A percentile compares a stretch with the other conserved stretches of the same genome.
These are phyloP conservation scores for Nitzschia sp. DNA, from an alignment of 108 stramenopile species.

Conservation along the genomic window DNA sequence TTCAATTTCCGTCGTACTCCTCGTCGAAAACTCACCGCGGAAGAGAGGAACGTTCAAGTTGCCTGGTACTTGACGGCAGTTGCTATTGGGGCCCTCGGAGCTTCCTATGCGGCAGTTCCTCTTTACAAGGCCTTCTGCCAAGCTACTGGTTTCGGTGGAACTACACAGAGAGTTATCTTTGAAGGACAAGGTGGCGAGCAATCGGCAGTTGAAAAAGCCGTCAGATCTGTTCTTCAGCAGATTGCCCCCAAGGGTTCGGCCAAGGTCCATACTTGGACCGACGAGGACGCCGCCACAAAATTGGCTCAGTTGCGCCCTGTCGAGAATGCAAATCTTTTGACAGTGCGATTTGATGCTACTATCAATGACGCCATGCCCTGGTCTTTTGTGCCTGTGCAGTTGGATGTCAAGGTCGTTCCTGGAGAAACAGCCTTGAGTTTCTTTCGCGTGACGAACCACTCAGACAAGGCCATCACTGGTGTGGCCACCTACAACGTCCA, in stretches of 20 bases:
- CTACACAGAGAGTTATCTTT: constrained; percentile 86
- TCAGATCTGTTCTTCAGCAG: constrained; percentile 23
- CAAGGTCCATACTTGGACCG: constrained; percentile 79
- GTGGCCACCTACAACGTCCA: constrained; percentile 99
- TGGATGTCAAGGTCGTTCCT: constrained; percentile 93
- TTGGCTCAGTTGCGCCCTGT: constrained; percentile 83
- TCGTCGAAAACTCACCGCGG: constrained; percentile 13
- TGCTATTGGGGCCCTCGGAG: constrained; percentile 78
- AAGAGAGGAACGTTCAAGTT: constrained; percentile 66
- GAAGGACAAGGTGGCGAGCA: constrained; percentile 30
- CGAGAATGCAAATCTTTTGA: constrained; percentile 82
- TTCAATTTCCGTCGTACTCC: constrained; percentile 20
- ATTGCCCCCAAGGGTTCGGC: constrained; percentile 32
- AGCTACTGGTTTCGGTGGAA: constrained; percentile 98
- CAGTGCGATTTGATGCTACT: constrained; percentile 93
- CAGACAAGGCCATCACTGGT: constrained; percentile 94
- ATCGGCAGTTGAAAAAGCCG: constrained; percentile 15
- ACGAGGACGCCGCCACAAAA: constrained; percentile 82
- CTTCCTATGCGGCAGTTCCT: constrained; percentile 96
- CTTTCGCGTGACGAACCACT: constrained; percentile 93
- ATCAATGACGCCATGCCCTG: constrained; percentile 92
- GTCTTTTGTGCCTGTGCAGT: constrained; percentile 90
- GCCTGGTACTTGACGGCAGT: constrained; percentile 81
- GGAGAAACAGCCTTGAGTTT: constrained; percentile 98
- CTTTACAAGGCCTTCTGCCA: constrained; percentile 99